Evolutionary conservation across 352 stramenopile species (phyloP), one percentile per base, ranked within the genome.

Genomic region (Aphanomyces euteiches): DNA sequence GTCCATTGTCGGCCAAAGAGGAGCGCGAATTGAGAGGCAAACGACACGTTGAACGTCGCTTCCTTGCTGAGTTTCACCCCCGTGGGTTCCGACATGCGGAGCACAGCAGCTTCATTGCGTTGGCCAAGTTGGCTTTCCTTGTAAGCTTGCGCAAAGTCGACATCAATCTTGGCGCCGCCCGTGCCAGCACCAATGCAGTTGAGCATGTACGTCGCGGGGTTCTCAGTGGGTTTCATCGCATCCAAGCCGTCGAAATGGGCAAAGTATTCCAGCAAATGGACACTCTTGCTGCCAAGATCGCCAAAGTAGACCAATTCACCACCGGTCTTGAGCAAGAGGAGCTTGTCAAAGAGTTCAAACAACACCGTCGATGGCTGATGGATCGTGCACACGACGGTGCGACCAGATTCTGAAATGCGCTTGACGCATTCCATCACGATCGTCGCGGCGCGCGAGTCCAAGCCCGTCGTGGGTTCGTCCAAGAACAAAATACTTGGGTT

Each of bases 401-500:
- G 80, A n/a, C 86, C 88, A 19, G 76, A 78, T 66, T 85, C 73
- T 13, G 88, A 80, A 39, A 93, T 78, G 21, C 80, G 74, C 34
- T 74, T 63, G 43, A 96, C 72, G 7, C 76, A 75, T 34, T 93
- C 76, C 74, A 98, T 96, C 4, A 98, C 87, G 56, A 83, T 84
- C 34, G 90, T 79, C 13, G 93, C 91, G n/a, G 92, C 89, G 5
- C 83, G 90, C 17, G 87, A 82, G 75, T 98, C 95, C 15, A 98
- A 78, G 0, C 92, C 90, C 8, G 80, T 95, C 0, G 93, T 98
- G 2, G 95, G 93, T 67, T 98, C 96, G 66, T 98, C 95, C 21
- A 99, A 77, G 36, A 99, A 88, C 41, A 99, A 72, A 39, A 98
- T 77, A n/a, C 94, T 91, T 56, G 96, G 96, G 67, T 98, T 96